Evolutionary conservation across 2,329 filamentous ascomycete species (phyloP).

Genomic region (Canariomyces notabilis): DNA sequence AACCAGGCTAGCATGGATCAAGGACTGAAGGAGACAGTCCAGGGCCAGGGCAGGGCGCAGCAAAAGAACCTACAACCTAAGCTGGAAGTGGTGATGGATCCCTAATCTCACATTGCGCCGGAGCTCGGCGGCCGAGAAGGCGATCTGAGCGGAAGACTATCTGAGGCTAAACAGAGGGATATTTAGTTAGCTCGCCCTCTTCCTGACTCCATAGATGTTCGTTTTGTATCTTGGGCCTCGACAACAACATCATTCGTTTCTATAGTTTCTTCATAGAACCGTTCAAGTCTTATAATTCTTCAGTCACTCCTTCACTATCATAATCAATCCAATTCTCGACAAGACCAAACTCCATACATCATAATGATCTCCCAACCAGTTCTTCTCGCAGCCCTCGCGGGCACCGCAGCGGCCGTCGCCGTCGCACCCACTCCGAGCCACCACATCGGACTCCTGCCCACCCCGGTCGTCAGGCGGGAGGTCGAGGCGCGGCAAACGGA

Average conservation of each 20-base stretch:
- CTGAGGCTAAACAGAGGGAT: no score
- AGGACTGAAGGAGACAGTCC: no score
- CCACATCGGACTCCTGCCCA: no score
- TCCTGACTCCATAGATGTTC: no score
- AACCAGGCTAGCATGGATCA: no score
- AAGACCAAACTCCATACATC: not conserved
- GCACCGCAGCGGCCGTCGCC: constrained; percentile 19
- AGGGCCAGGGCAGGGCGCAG: not conserved
- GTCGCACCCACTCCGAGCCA: constrained; percentile 16
- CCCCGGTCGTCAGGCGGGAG: constrained; percentile 14
- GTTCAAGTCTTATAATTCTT: not conserved
- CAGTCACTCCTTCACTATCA: not conserved
- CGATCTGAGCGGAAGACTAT: no score
- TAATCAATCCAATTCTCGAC: not conserved
- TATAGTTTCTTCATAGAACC: no score
- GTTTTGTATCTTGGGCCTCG: no score
- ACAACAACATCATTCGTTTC: no score
- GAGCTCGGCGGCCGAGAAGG: no score
- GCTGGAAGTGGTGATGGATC: not conserved
- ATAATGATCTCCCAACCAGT: constrained; percentile 26
- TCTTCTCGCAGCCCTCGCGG: constrained; percentile 25
- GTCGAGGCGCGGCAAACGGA: constrained; percentile 26
- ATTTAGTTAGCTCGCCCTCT: no score
- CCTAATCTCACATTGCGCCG: not conserved
- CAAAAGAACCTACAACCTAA: no score